Conservation (phyloP, 2,329 filamentous ascomycete species). For the Fusarium sp. region DNA sequence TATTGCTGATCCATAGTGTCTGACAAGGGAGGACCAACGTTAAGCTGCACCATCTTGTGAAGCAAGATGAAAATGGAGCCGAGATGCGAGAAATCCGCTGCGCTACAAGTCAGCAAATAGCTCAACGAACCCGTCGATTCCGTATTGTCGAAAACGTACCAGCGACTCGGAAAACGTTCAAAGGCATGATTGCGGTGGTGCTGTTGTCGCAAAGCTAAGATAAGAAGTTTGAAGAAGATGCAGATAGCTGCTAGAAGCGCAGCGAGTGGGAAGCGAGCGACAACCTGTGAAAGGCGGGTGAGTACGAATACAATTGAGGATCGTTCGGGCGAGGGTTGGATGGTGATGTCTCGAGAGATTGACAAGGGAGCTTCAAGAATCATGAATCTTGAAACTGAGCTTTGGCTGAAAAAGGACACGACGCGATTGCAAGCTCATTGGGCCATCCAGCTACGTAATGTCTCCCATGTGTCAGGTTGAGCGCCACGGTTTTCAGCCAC, state of each 20-base stretch:
- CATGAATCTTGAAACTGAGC: conserved; percentile 41
- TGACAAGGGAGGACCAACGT: conserved; percentile 66
- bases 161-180: conserved; percentile 70
- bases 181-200: conserved; percentile 54
- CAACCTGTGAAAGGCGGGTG: conserved; percentile 24
- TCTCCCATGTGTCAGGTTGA: conserved; percentile 23
- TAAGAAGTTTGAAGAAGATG: conserved; percentile 11
- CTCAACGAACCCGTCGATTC: neutral
- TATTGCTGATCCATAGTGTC: conserved; percentile 24
- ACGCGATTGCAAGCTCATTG: conserved; percentile 49
- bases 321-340: conserved; percentile 20
- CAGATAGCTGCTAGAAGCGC: conserved; percentile 34
- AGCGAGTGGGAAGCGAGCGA: conserved; percentile 33
- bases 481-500: conserved; percentile 16
- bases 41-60: conserved; percentile 95
- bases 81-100: conserved; percentile 95
- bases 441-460: conserved; percentile 40
- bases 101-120: conserved; percentile 34
- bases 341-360: conserved; percentile 32
- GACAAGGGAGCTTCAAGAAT: conserved; percentile 40
- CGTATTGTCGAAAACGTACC: conserved; percentile 55
- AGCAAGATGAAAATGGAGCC: conserved; percentile 93
- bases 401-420: conserved; percentile 48
- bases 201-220: conserved; percentile 27
- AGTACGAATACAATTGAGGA: conserved; percentile 33